A percentile compares a stretch with the other conserved stretches of the same genome.
These are phyloP conservation scores for Macrocystidia cucumis DNA, from an alignment of 1,284 basidiomycete genomes.

Conservation along the genomic window DNA sequence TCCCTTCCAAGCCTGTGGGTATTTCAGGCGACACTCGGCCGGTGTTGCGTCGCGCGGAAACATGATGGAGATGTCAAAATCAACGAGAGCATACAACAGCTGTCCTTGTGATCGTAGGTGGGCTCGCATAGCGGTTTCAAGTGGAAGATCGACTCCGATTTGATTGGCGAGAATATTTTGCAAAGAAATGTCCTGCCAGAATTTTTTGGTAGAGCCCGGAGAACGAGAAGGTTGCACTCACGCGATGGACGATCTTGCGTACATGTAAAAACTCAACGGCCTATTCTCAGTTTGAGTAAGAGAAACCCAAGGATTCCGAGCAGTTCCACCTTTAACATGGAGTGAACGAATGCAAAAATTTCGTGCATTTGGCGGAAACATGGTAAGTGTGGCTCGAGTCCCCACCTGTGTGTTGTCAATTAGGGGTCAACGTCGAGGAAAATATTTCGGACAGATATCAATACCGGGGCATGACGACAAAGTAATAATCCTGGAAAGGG, in stretches of 20 bases:
- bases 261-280: no score
- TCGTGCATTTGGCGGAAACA: no score
- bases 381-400: constrained; percentile 11
- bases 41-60: constrained; percentile 9
- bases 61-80: constrained; percentile 13
- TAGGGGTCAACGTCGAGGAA: not conserved
- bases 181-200: constrained; percentile 12
- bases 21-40: constrained; percentile 7
- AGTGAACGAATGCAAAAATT: no score
- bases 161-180: constrained; percentile 12
- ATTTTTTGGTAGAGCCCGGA: not conserved
- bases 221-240: constrained; percentile 5
- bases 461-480: constrained; percentile 16
- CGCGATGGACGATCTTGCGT: constrained; percentile 13
- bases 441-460: constrained; percentile 5
- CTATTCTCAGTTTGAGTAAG: no score
- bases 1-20: constrained; percentile 9
- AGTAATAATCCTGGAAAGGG: constrained; percentile 9
- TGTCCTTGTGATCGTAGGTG: constrained; percentile 3
- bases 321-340: no score
- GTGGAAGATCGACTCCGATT: constrained; percentile 7
- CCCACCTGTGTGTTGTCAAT: constrained; percentile 6
- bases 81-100: constrained; percentile 12
- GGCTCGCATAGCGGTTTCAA: constrained; percentile 1
- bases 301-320: no score